Conservation (phyloP, 257 asterid species). For the Lithospermum erythrorhizon region DNA sequence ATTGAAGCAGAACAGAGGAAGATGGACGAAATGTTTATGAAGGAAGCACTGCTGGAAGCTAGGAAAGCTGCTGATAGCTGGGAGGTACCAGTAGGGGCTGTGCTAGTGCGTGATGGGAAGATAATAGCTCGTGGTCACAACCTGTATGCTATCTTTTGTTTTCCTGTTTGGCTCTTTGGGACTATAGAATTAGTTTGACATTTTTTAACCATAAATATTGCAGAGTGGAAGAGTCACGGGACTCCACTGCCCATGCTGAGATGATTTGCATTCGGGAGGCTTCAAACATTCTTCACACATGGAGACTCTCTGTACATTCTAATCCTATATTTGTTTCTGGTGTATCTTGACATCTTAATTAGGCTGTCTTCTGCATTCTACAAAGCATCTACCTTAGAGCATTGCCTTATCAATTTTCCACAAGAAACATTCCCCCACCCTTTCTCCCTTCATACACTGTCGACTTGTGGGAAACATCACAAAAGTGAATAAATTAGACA, state of each 20-base stretch:
- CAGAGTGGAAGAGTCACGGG: conserved; percentile 96
- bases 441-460: no score
- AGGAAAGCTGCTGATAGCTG: conserved; percentile 84
- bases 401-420: not conserved
- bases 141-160: conserved; percentile 47
- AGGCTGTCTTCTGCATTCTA: not conserved
- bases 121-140: conserved; percentile 93
- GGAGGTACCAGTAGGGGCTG: conserved; percentile 99
- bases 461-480: no score
- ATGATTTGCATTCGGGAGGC: conserved; percentile 93
- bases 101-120: conserved; percentile 73
- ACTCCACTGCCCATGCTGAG: conserved; percentile 98
- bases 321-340: not conserved
- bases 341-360: conserved; percentile 8
- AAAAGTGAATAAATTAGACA: no score
- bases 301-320: conserved; percentile 87
- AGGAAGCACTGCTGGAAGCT: conserved; percentile 90
- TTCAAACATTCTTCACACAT: conserved; percentile 57
- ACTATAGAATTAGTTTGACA: conserved; percentile 8
- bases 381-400: not conserved
- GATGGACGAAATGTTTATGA: conserved; percentile 78
- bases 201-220: conserved; percentile 14
- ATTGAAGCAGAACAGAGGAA: conserved; percentile 59
- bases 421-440: no score
- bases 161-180: conserved; percentile 6